Evolutionary conservation across 139 green algal genomes (phyloP).

Genomic region (Closterium sp.): DNA sequence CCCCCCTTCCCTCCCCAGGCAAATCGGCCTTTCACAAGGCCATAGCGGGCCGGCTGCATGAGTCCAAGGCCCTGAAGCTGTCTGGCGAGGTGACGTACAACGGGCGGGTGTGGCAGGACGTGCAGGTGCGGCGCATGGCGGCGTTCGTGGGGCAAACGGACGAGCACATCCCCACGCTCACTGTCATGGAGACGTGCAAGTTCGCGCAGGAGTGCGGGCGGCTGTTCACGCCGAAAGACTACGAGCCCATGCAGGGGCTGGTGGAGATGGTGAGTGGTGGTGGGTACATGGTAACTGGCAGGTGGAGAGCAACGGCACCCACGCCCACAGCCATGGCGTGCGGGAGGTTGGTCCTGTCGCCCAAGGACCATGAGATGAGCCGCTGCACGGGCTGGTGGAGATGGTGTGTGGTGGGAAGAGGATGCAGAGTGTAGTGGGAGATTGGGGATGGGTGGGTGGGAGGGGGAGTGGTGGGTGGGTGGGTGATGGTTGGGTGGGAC

Average conservation of each 20-base stretch:
- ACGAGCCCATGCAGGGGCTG: neutral
- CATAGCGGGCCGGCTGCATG: neutral
- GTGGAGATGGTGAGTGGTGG: neutral
- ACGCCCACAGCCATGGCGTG: no score
- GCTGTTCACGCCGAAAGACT: neutral
- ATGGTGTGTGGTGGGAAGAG: no score
- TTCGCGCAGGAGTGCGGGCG: constrained; percentile 12
- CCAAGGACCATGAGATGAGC: no score
- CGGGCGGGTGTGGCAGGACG: neutral
- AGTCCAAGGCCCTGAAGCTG: neutral
- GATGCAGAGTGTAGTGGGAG: no score
- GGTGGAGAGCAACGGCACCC: neutral
- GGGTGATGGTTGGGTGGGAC: no score
- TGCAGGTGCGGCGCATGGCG: constrained; percentile 10
- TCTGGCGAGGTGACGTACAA: constrained; percentile 24
- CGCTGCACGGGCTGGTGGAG: no score
- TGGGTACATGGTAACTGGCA: neutral
- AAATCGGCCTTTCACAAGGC: constrained; percentile 15
- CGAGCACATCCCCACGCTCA: constrained; percentile 27
- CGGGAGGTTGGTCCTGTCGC: neutral
- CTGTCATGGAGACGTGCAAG: constrained; percentile 32
- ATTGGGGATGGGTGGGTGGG: no score
- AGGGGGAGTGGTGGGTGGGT: no score
- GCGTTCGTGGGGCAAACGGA: constrained; percentile 21
- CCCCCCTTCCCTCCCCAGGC: neutral